Conservation (phyloP, 176 grass and related monocot genomes). For the Carex scoparia region DNA sequence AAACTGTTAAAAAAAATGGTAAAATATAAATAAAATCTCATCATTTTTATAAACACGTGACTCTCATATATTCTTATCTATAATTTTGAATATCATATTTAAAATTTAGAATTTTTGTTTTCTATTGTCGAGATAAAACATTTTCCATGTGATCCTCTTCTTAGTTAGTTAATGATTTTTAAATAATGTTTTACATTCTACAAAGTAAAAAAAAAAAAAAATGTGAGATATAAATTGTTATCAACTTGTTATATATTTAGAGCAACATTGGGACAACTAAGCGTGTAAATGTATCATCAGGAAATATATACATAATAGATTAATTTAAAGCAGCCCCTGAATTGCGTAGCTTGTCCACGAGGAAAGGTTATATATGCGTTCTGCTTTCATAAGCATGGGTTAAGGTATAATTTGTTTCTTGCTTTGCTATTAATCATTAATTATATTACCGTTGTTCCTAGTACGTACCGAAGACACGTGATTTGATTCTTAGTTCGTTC, state of each 20-base stretch:
- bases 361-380: slow-evolving; percentile 25
- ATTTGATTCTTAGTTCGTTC: neutral
- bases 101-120: neutral
- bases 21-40: neutral
- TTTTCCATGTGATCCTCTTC: neutral
- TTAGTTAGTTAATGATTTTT: neutral
- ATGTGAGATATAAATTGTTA: neutral
- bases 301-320: neutral
- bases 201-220: neutral
- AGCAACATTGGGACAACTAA: neutral
- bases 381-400: slow-evolving; percentile 30
- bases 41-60: neutral
- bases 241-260: neutral
- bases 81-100: neutral
- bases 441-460: neutral
- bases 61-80: neutral
- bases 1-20: neutral
- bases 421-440: slow-evolving; percentile 16
- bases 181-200: neutral
- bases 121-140: neutral
- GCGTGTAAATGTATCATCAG: neutral
- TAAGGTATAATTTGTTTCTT: slow-evolving; percentile 27
- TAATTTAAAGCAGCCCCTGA: neutral
- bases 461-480: neutral
- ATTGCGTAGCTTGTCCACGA: slow-evolving; percentile 16